Evolutionary conservation across 2,329 filamentous ascomycete genomes (phyloP).

Genomic region (Davidsoniella virescens): DNA sequence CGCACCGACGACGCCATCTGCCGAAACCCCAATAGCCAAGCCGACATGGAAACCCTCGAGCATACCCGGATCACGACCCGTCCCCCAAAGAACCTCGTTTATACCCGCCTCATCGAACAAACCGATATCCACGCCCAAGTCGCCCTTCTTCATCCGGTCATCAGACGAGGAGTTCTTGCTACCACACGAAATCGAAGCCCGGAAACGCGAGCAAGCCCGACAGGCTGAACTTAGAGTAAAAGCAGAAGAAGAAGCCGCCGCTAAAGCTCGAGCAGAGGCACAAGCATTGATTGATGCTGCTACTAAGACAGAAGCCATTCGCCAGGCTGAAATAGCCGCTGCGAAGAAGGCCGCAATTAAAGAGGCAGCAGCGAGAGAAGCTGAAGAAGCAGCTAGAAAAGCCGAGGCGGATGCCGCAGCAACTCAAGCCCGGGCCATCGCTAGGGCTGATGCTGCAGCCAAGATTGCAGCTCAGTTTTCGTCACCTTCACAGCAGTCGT

Average conservation of each 20-base stretch:
- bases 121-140: background rate
- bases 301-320: background rate
- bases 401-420: no score
- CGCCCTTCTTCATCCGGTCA: background rate
- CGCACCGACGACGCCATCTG: no score
- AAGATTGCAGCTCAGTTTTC: background rate
- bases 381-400: background rate
- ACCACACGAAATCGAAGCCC: slow-evolving; percentile 5
- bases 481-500: background rate
- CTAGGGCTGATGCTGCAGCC: background rate
- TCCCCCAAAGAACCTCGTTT: no score
- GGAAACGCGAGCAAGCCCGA: background rate
- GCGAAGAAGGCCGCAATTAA: background rate
- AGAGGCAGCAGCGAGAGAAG: background rate
- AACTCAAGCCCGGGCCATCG: background rate
- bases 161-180: slow-evolving; percentile 5
- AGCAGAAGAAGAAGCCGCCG: background rate
- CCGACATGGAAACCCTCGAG: no score
- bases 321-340: background rate
- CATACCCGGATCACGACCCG: no score
- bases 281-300: background rate
- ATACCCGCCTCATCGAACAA: no score
- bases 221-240: background rate
- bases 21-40: no score
- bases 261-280: background rate